These are phyloP conservation scores for Houttuynia cordata DNA, from an alignment of 164 flowering plant species.

Conservation along the genomic window DNA sequence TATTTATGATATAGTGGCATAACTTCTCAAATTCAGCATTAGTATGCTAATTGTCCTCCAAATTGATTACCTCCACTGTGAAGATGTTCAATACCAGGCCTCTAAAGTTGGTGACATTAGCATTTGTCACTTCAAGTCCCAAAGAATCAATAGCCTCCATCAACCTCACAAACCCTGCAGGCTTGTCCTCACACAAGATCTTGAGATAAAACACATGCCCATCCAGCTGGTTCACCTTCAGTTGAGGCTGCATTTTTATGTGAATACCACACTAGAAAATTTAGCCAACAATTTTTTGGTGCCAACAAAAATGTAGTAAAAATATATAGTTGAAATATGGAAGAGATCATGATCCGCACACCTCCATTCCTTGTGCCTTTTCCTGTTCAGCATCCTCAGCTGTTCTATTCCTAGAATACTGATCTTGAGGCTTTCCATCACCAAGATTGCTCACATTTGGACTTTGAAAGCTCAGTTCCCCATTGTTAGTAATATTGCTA, in stretches of 20 bases:
- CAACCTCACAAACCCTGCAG: conserved; percentile 67
- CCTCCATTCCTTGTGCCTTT: conserved; percentile 80
- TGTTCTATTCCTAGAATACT: conserved; percentile 16
- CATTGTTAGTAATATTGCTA: conserved; percentile 6
- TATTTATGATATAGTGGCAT: neutral
- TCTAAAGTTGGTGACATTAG: conserved; percentile 54
- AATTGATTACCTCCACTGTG: conserved; percentile 61
- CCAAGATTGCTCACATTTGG: conserved; percentile 14
- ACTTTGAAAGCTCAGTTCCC: conserved; percentile 14
- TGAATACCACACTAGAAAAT: too few species aligned
- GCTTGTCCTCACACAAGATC: conserved; percentile 66
- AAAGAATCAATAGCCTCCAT: conserved; percentile 71
- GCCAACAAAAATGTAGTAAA: too few species aligned
- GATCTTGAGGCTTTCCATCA: conserved; percentile 17
- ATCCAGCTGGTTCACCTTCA: conserved; percentile 61
- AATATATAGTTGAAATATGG: neutral
- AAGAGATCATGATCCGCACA: conserved; percentile 3
- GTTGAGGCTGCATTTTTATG: conserved; percentile 36
- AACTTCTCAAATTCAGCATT: neutral
- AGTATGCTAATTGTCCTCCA: neutral
- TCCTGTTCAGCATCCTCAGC: conserved; percentile 16
- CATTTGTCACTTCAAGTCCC: conserved; percentile 75
- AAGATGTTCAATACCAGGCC: conserved; percentile 60
- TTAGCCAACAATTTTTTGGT: neutral
- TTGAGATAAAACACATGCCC: conserved; percentile 66